A percentile compares a stretch with the other conserved stretches of the same genome.
Conservation (phyloP, 768 basidiomycete genomes). For the Exidia glandulosa region DNA sequence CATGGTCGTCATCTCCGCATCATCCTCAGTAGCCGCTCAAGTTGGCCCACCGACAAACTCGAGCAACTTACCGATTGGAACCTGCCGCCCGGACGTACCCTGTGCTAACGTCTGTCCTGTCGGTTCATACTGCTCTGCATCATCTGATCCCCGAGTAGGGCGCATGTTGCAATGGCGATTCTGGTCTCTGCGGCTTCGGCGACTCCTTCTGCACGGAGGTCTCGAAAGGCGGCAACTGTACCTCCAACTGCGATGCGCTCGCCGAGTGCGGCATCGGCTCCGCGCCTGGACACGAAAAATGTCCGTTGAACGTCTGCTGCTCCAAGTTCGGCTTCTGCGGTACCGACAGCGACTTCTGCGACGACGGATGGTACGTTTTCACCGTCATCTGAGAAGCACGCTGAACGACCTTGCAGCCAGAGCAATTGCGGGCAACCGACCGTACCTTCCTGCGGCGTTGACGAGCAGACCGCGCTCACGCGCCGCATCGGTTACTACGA, state of each 20-base stretch:
- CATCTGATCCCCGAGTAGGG: too few species aligned
- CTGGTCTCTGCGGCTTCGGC: not conserved
- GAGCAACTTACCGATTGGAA: too few species aligned
- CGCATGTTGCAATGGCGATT: too few species aligned
- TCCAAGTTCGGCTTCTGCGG: conserved; percentile 1
- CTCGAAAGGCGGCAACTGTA: not conserved
- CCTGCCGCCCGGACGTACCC: too few species aligned
- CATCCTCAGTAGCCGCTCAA: too few species aligned
- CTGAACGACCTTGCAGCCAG: too few species aligned
- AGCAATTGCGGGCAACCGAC: too few species aligned
- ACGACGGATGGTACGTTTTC: not conserved
- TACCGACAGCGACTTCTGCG: not conserved
- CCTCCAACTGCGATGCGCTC: conserved; percentile 1
- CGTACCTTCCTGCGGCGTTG: not conserved
- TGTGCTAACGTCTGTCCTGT: too few species aligned
- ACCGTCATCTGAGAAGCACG: too few species aligned
- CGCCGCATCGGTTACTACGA: not conserved
- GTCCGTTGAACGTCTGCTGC: conserved; percentile 1
- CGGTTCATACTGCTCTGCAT: too few species aligned
- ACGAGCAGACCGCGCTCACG: not conserved
- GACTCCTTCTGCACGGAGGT: not conserved
- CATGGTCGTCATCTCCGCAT: too few species aligned
- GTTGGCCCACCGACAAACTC: too few species aligned
- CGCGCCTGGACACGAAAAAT: not conserved
- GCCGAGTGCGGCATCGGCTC: not conserved